These are phyloP conservation scores for Penicillium soppii DNA, from an alignment of 495 filamentous ascomycete genomes.

Conservation along the genomic window DNA sequence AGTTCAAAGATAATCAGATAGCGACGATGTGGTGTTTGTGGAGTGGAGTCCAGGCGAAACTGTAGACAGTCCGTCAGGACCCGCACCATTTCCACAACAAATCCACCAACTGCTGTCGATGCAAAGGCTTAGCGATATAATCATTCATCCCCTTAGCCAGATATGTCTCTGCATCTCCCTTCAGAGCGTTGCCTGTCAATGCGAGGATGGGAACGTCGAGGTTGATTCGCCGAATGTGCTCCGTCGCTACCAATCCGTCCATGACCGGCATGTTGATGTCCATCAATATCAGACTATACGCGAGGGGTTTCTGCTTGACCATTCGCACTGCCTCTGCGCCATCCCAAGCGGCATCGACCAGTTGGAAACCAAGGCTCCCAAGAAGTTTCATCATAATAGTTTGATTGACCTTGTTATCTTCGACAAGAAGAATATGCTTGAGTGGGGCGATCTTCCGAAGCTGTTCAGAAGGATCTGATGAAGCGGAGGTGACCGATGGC, in stretches of 20 bases:
- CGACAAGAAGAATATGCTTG: conserved; percentile 55
- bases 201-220: conserved; percentile 58
- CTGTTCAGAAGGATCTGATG: conserved; percentile 13
- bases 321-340: conserved; percentile 56
- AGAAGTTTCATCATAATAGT: conserved; percentile 62
- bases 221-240: conserved; percentile 55
- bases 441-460: conserved; percentile 34
- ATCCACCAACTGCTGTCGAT: conserved; percentile 41
- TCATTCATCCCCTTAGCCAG: conserved; percentile 62
- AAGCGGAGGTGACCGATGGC: background rate
- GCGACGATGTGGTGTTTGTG: background rate
- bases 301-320: conserved; percentile 47
- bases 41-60: background rate
- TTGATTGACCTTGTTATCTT: conserved; percentile 64
- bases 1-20: background rate
- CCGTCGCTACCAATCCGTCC: conserved; percentile 64
- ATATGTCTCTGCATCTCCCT: conserved; percentile 58
- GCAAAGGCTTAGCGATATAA: conserved; percentile 61
- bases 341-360: conserved; percentile 54
- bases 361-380: conserved; percentile 51
- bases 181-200: conserved; percentile 63
- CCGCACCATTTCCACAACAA: conserved; percentile 41
- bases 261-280: conserved; percentile 76
- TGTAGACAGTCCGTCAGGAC: conserved; percentile 1
- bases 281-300: conserved; percentile 56